A percentile compares a stretch with the other conserved stretches of the same genome.
phyloP scores from a whole-genome alignment of 2,329 filamentous ascomycete species.

The Ascochyta clinopodiicola region DNA sequence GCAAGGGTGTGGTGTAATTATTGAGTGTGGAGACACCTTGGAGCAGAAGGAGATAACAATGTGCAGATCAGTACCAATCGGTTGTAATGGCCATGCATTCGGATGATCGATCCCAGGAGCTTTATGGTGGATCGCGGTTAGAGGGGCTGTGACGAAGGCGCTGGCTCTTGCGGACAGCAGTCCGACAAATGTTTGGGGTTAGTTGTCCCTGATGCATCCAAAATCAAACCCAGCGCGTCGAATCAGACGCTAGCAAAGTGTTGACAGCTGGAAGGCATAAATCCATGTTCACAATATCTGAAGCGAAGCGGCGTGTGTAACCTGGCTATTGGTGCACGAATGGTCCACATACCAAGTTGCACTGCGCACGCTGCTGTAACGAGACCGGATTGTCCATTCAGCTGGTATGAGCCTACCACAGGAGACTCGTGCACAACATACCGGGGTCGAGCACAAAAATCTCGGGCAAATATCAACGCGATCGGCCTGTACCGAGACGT shows the following conservation, averaged over 20 bases:
- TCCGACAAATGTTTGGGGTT: neutral
- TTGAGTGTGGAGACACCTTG: neutral
- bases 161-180: neutral
- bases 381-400: neutral
- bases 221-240: neutral
- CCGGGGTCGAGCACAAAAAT: neutral
- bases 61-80: neutral
- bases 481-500: constrained; percentile 6
- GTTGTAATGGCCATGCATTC: neutral
- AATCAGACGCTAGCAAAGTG: neutral
- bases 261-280: neutral
- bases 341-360: neutral
- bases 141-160: neutral
- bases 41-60: neutral
- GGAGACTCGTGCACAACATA: neutral
- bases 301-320: neutral
- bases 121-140: neutral
- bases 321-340: neutral
- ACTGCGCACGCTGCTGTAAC: constrained; percentile 6
- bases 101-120: neutral
- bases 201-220: neutral
- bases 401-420: neutral
- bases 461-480: neutral
- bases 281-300: neutral
- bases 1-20: neutral